phyloP scores from a whole-genome alignment of 2,329 filamentous ascomycete genomes.

The Rhytidhysteron rufulum region DNA sequence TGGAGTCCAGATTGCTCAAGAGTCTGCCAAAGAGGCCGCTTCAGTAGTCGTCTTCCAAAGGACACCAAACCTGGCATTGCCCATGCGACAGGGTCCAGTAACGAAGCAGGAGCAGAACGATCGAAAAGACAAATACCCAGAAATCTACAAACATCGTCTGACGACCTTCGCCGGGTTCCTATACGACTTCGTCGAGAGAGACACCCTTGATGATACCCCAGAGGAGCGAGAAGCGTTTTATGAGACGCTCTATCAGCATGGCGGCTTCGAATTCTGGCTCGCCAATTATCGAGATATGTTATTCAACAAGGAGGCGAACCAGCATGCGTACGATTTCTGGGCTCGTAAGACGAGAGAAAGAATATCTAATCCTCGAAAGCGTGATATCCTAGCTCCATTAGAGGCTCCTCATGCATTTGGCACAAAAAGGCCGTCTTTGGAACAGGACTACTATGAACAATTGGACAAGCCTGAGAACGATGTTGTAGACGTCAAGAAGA shows the following conservation, averaged over 20 bases:
- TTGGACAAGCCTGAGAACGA: conserved; percentile 41
- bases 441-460: conserved; percentile 47
- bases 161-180: conserved; percentile 57
- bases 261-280: conserved; percentile 41
- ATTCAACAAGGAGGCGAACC: conserved; percentile 40
- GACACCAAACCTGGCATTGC: conserved; percentile 62
- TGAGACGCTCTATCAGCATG: conserved; percentile 38
- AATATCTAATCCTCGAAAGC: conserved; percentile 42
- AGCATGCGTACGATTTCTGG: conserved; percentile 46
- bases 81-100: conserved; percentile 54
- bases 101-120: conserved; percentile 50
- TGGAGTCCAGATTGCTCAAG: conserved; percentile 62
- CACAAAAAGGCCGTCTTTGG: conserved; percentile 45
- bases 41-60: conserved; percentile 60
- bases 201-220: conserved; percentile 47
- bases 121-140: conserved; percentile 37
- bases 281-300: conserved; percentile 40
- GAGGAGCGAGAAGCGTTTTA: conserved; percentile 44
- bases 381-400: conserved; percentile 44
- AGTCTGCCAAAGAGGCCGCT: conserved; percentile 51
- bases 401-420: conserved; percentile 44
- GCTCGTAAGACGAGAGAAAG: conserved; percentile 40
- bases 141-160: conserved; percentile 51
- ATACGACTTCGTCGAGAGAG: conserved; percentile 53
- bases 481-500: conserved; percentile 41